Base-by-base conservation (phyloP, 1,284 basidiomycete species). In the Jaminaea rosea region DNA sequence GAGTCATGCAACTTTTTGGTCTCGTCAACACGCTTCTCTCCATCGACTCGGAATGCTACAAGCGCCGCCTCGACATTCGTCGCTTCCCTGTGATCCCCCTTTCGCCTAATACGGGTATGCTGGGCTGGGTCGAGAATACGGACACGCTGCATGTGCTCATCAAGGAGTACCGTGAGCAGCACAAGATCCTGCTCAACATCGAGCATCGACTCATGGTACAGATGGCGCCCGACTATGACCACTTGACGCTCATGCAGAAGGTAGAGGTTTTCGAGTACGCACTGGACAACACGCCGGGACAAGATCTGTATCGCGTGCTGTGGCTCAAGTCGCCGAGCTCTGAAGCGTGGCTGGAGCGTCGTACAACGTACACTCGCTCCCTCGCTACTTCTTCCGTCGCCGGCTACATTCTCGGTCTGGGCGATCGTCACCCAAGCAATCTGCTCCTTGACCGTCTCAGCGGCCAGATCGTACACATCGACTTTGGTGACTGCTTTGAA, bases 221-320 rank as follows among this genome's bases (percentile, higher is more conserved):
- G 87, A 98, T 98, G 93, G 93, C 94, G 10, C 93, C 94, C 8
- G 94, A 98, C 75, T 98, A 98, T 75, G 94, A 98, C 76, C 87
- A 86, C 65, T 79, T 98, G 37, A 91, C 88, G 27, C 79, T 97
- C 2, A 81, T 98, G 55, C 92, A 99, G 76, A 98, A 98, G 78
- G 89, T 99, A 37, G 94, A 99, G 74, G 94, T 99, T 17, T 99
- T 99, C 76, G 91, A 98, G 75, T 98, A 98, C 69, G 93, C 94
- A 3, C 80, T 98, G 37, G 93, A 98, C 76, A 98, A 98, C 69
- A 98, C 94, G 0, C 96, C 91, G 0, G 94, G 94, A 0, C 94
- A 98, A 77, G 94, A 99, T 75, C 79, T 99, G n/a, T 99, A 99
- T 76, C 81, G 92, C 19, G 91, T 98, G 21, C 78, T 99, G 15